Evolutionary conservation across 306 rosid genomes (phyloP).

Genomic region (Acacia melanoxylon): DNA sequence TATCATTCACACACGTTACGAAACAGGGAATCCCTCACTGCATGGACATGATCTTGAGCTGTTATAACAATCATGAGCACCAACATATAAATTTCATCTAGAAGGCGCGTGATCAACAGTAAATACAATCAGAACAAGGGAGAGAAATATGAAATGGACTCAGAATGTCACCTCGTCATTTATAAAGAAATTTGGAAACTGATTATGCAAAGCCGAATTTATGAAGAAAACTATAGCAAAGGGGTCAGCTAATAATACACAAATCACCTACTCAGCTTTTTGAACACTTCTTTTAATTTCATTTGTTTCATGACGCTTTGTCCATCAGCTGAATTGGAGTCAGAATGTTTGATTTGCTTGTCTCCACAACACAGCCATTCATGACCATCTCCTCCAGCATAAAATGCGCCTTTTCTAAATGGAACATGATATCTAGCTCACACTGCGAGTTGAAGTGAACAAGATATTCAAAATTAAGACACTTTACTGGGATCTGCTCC

Average conservation of each 20-base stretch:
- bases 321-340: constrained; percentile 96
- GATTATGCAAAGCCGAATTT: constrained; percentile 6
- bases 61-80: not conserved
- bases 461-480: constrained; percentile 4
- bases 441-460: constrained; percentile 59
- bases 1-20: not conserved
- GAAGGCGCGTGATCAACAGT: constrained; percentile 3
- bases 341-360: constrained; percentile 77
- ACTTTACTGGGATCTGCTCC: not conserved
- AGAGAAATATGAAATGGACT: not conserved
- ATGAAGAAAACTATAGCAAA: constrained; percentile 15
- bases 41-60: not conserved
- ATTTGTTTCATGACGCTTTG: constrained; percentile 52
- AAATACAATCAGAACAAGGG: not conserved
- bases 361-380: constrained; percentile 92
- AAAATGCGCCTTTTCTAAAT: constrained; percentile 94
- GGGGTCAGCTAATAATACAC: constrained; percentile 29
- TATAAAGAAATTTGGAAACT: not conserved
- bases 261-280: not conserved
- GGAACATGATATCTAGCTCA: constrained; percentile 98
- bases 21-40: not conserved
- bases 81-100: not conserved
- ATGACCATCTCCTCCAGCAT: constrained; percentile 98
- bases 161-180: constrained; percentile 3
- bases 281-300: not conserved